Conservation (phyloP, 805 yeast genomes). For the Crinitomyces ghanaensis region DNA sequence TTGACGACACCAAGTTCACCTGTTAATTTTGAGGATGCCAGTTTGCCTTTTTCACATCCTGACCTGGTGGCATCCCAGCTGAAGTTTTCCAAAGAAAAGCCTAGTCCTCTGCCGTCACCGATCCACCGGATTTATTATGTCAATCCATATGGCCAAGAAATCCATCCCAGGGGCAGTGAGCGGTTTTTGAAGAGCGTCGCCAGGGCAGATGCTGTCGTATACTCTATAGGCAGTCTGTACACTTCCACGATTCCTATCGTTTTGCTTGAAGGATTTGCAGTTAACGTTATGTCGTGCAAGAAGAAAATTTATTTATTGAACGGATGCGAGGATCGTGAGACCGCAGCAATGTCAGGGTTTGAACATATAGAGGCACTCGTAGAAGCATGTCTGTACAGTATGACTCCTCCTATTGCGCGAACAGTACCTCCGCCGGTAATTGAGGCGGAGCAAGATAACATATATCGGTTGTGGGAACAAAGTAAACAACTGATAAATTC, state of each 20-base stretch:
- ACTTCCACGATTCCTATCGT: conserved; percentile 78
- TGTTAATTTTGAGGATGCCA: conserved; percentile 55
- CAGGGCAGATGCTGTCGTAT: conserved; percentile 41
- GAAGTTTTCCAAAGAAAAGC: conserved; percentile 45
- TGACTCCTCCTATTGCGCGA: conserved; percentile 10
- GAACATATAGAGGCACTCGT: conserved; percentile 48
- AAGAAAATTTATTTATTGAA: conserved; percentile 55
- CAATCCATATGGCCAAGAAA: conserved; percentile 80
- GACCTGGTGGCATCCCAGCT: conserved; percentile 64
- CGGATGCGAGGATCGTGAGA: conserved; percentile 71
- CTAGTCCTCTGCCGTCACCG: conserved; percentile 68
- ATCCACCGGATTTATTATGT: conserved; percentile 65
- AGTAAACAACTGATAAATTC: too few species aligned
- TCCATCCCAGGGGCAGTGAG: conserved; percentile 60
- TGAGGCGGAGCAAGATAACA: too few species aligned
- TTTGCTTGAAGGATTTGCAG: conserved; percentile 61
- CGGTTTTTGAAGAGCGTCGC: conserved; percentile 43
- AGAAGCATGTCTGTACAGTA: conserved; percentile 46
- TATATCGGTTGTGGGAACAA: too few species aligned
- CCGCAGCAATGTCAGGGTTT: conserved; percentile 25
- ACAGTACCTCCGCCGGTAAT: neutral
- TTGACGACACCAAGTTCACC: conserved; percentile 21
- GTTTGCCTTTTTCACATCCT: conserved; percentile 67
- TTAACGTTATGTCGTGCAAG: conserved; percentile 34
- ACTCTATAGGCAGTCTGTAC: conserved; percentile 80